Base-by-base conservation (phyloP, 1,284 basidiomycete genomes). In the Chiua sp. region DNA sequence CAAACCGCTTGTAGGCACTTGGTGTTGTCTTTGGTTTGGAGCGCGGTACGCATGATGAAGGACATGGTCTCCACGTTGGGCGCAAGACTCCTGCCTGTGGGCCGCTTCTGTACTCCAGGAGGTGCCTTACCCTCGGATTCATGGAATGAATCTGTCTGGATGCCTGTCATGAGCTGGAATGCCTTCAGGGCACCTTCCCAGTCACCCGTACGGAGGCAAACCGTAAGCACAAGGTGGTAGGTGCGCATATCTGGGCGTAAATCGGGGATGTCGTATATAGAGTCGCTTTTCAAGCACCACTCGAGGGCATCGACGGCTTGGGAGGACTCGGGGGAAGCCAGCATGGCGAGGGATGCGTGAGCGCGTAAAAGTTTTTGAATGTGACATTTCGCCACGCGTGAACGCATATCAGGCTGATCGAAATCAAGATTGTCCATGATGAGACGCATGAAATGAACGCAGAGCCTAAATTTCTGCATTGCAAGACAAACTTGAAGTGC, bases 101-200 rank as follows among this genome's bases (percentile, higher is more conserved):
- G 72, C 28, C 79, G 76, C 62, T 72, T 71, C 61, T 82, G 78
- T 13, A 78, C 66, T 55, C 72, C 72, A 6, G 81, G 65, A 30
- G 64, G 78, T 7, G 49, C 55, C 49, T 65, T 60, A 10, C 69
- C 67, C 15, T 77, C 69, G n/a, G 79, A 79, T 59, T 82, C 82
- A 69, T 79, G 73, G 68, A 88, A 85, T 63, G 85, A 83, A 57
- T 80, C 75, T 4, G 71, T 68, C 60, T 80, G 79, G 66, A 83
- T 84, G 7, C 88, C 88, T 7, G 87, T 86, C 84, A 91, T 86
- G 61, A 89, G 73, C 63, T 88, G 84, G 70, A 90, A 88, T 16
- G 82, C 75, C 53, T 79, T 79, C 49, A 77, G 70, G 2, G 87
- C 84, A 30, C 78, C 76, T 37, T 71, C 73, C 90, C 88, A 92